A percentile compares a stretch with the other conserved stretches of the same genome.
Evolutionary conservation across 768 basidiomycete genomes (phyloP).

Genomic region (Termitomyces heimii): DNA sequence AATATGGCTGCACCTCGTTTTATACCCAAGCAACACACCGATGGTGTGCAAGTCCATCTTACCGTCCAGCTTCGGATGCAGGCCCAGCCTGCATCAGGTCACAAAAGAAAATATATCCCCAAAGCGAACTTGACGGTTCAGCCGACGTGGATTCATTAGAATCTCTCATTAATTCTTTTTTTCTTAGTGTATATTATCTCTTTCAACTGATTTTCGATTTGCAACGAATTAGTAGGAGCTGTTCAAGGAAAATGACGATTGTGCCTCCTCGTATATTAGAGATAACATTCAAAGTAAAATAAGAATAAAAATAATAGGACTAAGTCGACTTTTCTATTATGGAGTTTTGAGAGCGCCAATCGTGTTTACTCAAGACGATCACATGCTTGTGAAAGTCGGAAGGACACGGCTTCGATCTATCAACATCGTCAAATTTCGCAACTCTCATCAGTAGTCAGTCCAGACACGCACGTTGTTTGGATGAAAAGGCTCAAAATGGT

Average conservation of each 20-base stretch:
- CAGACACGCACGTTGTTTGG: constrained; percentile 34
- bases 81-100: constrained; percentile 25
- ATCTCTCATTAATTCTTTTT: too few relatives aligned
- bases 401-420: neutral
- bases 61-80: constrained; percentile 50
- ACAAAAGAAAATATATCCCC: constrained; percentile 19
- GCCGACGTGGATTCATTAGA: constrained; percentile 27
- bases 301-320: neutral
- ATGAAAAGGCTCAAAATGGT: constrained; percentile 61
- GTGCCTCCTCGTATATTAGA: neutral
- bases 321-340: neutral
- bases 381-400: neutral
- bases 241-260: neutral
- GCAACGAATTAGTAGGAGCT: neutral
- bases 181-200: neutral
- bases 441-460: neutral
- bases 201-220: neutral
- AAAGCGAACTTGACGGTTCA: constrained; percentile 23
- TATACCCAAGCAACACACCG: constrained; percentile 30
- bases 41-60: constrained; percentile 39
- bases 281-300: neutral
- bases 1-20: constrained; percentile 32
- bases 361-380: neutral
- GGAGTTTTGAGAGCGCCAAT: neutral
- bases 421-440: neutral